These are phyloP conservation scores for Rhizomucor miehei DNA, from an alignment of 371 early-diverging fungal species.

Conservation along the genomic window DNA sequence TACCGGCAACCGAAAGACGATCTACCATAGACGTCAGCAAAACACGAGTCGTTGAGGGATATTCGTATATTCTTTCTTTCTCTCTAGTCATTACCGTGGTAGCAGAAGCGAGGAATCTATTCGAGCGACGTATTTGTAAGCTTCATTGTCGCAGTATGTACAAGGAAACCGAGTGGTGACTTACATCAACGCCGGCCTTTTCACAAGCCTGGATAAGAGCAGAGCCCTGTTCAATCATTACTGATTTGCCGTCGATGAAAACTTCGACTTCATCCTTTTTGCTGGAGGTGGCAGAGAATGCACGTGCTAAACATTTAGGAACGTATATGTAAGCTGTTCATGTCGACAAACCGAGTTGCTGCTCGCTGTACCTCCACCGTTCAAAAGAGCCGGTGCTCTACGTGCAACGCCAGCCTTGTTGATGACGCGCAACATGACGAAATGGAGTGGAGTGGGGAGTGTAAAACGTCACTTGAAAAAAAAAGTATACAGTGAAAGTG, in stretches of 20 bases:
- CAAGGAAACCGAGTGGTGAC: constrained; percentile 7
- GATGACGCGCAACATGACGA: constrained; percentile 51
- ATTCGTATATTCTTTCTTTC: not conserved
- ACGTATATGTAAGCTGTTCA: not conserved
- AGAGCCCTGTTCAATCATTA: constrained; percentile 89
- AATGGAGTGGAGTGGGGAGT: constrained; percentile 16
- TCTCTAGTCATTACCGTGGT: constrained; percentile 67
- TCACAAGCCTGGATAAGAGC: constrained; percentile 98
- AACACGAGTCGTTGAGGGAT: not conserved
- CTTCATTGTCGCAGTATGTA: constrained; percentile 3
- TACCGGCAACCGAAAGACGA: constrained; percentile 94
- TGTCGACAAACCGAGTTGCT: no score
- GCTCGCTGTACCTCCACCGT: constrained; percentile 29
- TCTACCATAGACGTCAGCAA: constrained; percentile 29
- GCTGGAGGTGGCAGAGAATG: constrained; percentile 52
- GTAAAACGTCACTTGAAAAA: not conserved
- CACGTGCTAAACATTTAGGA: constrained; percentile 33
- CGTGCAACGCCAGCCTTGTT: constrained; percentile 46
- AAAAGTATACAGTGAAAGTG: no score
- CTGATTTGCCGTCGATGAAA: constrained; percentile 89
- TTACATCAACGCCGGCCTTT: constrained; percentile 75
- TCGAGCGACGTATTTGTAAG: not conserved
- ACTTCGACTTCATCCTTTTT: constrained; percentile 72
- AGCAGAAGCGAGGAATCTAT: constrained; percentile 94
- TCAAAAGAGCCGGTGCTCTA: constrained; percentile 41